These are phyloP conservation scores for Trichosporon sp. DNA, from an alignment of 1,284 basidiomycete genomes.

Conservation along the genomic window DNA sequence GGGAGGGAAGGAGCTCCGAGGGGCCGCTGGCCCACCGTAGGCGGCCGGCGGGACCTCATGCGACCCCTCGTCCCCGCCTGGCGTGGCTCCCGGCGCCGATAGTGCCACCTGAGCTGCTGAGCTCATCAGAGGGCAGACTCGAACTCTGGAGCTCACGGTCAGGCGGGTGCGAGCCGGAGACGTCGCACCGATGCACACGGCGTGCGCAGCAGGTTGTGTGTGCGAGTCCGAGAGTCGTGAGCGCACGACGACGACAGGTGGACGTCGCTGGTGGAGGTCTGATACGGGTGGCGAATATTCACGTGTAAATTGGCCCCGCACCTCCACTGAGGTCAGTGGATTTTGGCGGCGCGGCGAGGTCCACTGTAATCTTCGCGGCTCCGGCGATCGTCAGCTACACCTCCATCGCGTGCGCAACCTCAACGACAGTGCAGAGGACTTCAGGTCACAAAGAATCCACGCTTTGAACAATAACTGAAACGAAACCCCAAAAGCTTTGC, in stretches of 20 bases:
- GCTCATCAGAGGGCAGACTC: background rate
- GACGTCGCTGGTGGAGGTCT: background rate
- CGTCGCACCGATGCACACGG: background rate
- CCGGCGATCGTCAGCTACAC: background rate
- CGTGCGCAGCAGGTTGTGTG: background rate
- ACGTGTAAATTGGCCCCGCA: background rate
- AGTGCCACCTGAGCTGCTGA: background rate
- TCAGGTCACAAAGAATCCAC: background rate
- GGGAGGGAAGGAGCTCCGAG: background rate
- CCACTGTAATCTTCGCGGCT: background rate
- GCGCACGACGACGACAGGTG: background rate
- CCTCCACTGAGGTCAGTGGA: background rate
- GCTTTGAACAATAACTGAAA: background rate
- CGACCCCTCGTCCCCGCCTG: background rate
- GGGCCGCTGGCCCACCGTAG: background rate
- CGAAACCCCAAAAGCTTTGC: background rate
- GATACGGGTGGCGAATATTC: background rate
- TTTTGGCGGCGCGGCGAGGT: background rate
- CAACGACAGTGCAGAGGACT: background rate
- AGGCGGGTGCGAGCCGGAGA: background rate
- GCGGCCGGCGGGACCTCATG: background rate
- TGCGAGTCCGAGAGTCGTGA: background rate
- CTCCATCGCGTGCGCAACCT: background rate
- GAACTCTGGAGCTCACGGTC: background rate
- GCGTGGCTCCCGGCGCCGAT: background rate